Percentiles rank a stretch among this genome's conserved stretches.
Conservation (phyloP, 805 yeast species). For the Candida maltosa region DNA sequence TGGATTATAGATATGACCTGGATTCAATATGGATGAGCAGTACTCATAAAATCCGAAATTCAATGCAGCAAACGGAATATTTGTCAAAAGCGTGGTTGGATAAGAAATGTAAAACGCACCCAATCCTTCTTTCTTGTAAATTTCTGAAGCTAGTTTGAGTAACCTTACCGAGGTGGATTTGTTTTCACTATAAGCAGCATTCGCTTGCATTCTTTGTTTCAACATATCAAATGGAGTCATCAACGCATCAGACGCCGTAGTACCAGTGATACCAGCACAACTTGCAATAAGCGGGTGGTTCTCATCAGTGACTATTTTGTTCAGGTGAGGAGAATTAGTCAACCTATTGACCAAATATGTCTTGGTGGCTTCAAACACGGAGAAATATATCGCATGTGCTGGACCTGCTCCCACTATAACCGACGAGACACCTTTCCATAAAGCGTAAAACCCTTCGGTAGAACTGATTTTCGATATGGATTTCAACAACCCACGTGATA, state of each 20-base stretch:
- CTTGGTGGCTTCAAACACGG: slow-evolving; percentile 85
- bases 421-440: slow-evolving; percentile 93
- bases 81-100: slow-evolving; percentile 90
- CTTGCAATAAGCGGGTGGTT: slow-evolving; percentile 83
- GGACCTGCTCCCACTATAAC: slow-evolving; percentile 98
- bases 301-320: slow-evolving; percentile 51
- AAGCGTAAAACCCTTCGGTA: slow-evolving; percentile 80
- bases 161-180: slow-evolving; percentile 22
- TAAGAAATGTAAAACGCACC: slow-evolving; percentile 87
- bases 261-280: slow-evolving; percentile 86
- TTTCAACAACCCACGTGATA: slow-evolving; percentile 48
- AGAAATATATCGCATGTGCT: slow-evolving; percentile 94
- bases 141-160: slow-evolving; percentile 38
- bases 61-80: slow-evolving; percentile 91
- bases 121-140: slow-evolving; percentile 63
- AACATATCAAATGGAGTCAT: slow-evolving; percentile 97
- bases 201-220: slow-evolving; percentile 88
- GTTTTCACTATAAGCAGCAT: slow-evolving; percentile 4
- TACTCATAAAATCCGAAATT: slow-evolving; percentile 92
- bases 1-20: slow-evolving; percentile 78
- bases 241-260: slow-evolving; percentile 88
- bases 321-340: slow-evolving; percentile 28
- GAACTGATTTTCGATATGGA: slow-evolving; percentile 77
- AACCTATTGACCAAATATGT: slow-evolving; percentile 48
- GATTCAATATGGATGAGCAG: slow-evolving; percentile 74